These are phyloP conservation scores for Acacia acuminata DNA, from an alignment of 306 rosid genomes.

Conservation along the genomic window DNA sequence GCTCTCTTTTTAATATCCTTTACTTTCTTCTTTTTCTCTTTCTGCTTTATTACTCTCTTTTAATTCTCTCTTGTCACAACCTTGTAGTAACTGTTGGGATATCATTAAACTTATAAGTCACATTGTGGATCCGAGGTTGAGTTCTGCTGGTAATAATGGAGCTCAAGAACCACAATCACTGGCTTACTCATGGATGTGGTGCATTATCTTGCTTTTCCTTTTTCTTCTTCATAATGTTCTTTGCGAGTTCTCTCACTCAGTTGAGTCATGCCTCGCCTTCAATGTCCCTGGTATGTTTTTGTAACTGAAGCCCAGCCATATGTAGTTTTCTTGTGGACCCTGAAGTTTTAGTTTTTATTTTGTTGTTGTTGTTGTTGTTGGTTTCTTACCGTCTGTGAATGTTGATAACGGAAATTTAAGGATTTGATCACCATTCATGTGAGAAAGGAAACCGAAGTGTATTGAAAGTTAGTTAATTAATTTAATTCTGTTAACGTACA, in stretches of 20 bases:
- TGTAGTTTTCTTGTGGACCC: background rate
- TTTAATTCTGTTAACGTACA: conserved; percentile 10
- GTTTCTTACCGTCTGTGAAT: conserved; percentile 1
- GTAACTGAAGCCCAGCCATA: background rate
- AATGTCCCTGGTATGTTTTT: conserved; percentile 54
- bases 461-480: background rate
- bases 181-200: conserved; percentile 36
- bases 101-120: background rate
- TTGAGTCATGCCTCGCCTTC: conserved; percentile 61
- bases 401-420: conserved; percentile 16
- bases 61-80: background rate
- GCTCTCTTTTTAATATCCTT: conserved; percentile 2
- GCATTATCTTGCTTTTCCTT: conserved; percentile 47
- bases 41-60: conserved; percentile 11
- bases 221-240: conserved; percentile 44
- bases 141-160: conserved; percentile 40
- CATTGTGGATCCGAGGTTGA: conserved; percentile 39
- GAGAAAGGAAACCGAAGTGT: background rate
- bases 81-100: background rate
- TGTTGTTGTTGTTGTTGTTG: background rate
- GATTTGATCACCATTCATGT: background rate
- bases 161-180: conserved; percentile 37
- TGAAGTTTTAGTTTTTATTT: background rate
- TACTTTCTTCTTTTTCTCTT: conserved; percentile 5
- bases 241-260: conserved; percentile 48